Evolutionary conservation across 176 grass and related monocot species (phyloP).

Genomic region (Phragmites australis): DNA sequence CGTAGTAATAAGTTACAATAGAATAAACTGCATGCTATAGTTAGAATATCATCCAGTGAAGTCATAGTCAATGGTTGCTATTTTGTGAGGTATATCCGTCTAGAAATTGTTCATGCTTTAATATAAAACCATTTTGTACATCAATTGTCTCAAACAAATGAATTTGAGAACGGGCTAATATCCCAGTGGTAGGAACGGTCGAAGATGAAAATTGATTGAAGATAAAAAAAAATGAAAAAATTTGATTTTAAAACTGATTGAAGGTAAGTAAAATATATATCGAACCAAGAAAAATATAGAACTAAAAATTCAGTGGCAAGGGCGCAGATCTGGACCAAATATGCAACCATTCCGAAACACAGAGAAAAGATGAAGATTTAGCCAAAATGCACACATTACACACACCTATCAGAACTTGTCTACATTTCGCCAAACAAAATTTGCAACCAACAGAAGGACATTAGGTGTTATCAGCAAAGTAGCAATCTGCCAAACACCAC

Average conservation of each 20-base stretch:
- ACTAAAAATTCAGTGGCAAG: not conserved
- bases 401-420: not conserved
- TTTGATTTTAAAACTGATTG: not conserved
- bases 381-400: not conserved
- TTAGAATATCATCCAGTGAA: not conserved
- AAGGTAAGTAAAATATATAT: too few relatives aligned
- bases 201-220: not conserved
- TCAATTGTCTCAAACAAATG: not conserved
- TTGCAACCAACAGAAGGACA: not conserved
- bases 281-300: not conserved
- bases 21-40: not conserved
- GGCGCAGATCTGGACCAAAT: not conserved
- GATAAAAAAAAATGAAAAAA: too few relatives aligned
- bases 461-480: not conserved
- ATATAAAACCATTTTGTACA: too few relatives aligned
- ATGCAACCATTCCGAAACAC: not conserved
- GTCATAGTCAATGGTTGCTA: too few relatives aligned
- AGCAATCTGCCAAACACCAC: not conserved
- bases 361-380: not conserved
- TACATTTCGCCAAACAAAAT: not conserved
- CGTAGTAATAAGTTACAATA: not conserved
- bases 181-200: too few relatives aligned
- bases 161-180: too few relatives aligned
- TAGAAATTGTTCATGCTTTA: too few relatives aligned
- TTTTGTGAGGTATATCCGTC: too few relatives aligned